Evolutionary conservation across 768 basidiomycete species (phyloP).

Genomic region (Cystobasidium tubakii): DNA sequence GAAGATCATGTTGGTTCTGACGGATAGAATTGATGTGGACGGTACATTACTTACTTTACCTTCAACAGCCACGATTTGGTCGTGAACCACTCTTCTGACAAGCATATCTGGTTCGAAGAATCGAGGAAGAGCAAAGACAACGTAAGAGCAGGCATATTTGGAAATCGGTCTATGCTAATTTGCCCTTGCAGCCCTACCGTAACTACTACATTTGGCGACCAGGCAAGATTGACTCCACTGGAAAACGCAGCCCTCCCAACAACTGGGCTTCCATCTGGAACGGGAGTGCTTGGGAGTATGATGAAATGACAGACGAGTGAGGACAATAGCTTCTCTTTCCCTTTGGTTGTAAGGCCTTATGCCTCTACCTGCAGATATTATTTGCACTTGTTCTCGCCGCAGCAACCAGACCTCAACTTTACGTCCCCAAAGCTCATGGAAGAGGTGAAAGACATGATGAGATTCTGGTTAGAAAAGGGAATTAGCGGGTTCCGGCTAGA

Average conservation of each 20-base stretch:
- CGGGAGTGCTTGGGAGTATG: conserved; percentile 69
- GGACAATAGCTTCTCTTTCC: too few species aligned
- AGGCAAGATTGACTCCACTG: conserved; percentile 56
- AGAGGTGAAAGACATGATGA: conserved; percentile 59
- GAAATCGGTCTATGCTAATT: not conserved
- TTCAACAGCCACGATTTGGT: conserved; percentile 58
- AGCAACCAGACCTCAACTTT: conserved; percentile 72
- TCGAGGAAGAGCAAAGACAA: conserved; percentile 56
- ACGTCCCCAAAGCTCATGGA: conserved; percentile 57
- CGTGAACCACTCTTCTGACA: conserved; percentile 66
- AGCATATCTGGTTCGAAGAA: conserved; percentile 69
- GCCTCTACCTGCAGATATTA: conserved; percentile 61
- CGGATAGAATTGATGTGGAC: too few species aligned
- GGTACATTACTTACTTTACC: too few species aligned
- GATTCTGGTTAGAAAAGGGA: conserved; percentile 68
- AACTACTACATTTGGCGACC: conserved; percentile 75
- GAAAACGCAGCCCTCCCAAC: conserved; percentile 61
- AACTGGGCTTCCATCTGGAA: conserved; percentile 59
- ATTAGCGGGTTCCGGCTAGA: conserved; percentile 71
- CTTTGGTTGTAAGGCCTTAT: too few species aligned
- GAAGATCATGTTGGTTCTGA: not conserved
- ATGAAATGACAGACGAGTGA: conserved; percentile 58
- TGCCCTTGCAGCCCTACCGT: conserved; percentile 55
- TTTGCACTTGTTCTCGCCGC: conserved; percentile 61
- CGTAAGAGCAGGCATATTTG: conserved; percentile 38